Evolutionary conservation across 2,329 filamentous ascomycete genomes (phyloP).

Genomic region (Penicillium hesseltinei): DNA sequence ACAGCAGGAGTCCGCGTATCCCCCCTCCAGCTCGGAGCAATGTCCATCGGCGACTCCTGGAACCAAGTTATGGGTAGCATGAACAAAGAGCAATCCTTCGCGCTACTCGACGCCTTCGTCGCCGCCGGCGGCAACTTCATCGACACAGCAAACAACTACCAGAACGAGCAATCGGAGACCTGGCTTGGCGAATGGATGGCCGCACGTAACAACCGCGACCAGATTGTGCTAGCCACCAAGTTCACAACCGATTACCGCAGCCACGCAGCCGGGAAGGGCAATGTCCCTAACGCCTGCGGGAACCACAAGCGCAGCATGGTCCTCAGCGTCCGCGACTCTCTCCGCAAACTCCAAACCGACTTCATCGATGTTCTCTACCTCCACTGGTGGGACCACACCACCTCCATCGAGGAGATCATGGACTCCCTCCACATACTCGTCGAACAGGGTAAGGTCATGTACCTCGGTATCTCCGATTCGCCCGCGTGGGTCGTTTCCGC

Average conservation of each 20-base stretch:
- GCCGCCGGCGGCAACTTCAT: slow-evolving; percentile 70
- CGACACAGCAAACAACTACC: slow-evolving; percentile 69
- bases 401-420: slow-evolving; percentile 32
- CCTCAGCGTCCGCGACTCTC: slow-evolving; percentile 43
- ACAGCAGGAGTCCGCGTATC: slow-evolving; percentile 66
- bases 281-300: slow-evolving; percentile 44
- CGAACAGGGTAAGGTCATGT: slow-evolving; percentile 42
- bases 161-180: slow-evolving; percentile 60
- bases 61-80: slow-evolving; percentile 62
- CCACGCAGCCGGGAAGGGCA: slow-evolving; percentile 36
- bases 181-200: slow-evolving; percentile 73
- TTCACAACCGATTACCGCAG: slow-evolving; percentile 59
- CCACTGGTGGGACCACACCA: slow-evolving; percentile 52
- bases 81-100: slow-evolving; percentile 60
- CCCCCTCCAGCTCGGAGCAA: slow-evolving; percentile 51
- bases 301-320: slow-evolving; percentile 46
- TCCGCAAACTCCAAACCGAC: slow-evolving; percentile 51
- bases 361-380: slow-evolving; percentile 57
- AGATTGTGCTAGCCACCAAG: slow-evolving; percentile 72
- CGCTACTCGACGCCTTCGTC: slow-evolving; percentile 65
- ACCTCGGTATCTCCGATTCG: slow-evolving; percentile 43
- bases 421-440: slow-evolving; percentile 39
- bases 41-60: slow-evolving; percentile 42
- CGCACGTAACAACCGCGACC: slow-evolving; percentile 61
- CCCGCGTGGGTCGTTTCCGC: slow-evolving; percentile 43